Evolutionary conservation across 2,329 filamentous ascomycete genomes (phyloP), one percentile per base, ranked within the genome.

Genomic region (Penicillium janthinellum): DNA sequence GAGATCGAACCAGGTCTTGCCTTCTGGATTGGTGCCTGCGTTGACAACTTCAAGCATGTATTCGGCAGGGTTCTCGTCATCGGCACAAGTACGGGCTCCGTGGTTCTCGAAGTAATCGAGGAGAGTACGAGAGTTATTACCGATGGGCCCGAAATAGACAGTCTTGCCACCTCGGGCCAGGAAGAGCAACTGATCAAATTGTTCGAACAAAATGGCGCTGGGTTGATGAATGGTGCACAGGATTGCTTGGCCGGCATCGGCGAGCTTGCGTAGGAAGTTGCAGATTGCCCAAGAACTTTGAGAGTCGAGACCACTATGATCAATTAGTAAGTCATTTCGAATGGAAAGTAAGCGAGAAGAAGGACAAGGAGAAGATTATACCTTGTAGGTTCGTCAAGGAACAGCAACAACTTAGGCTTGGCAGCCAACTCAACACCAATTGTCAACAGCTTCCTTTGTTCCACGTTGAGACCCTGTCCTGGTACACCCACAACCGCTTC

Each of bases 151-250:
- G 71, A 89, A 89, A 66, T 90, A 90, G 0, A 88, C 85, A 0
- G 86, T 89, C 69, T 82, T 85, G 0, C 87, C 88, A 14, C 87
- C 87, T 49, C 82, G 82, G 1, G 85, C 85, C 0, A 90, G 78
- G 70, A 90, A 86, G 0, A 89, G 75, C 1, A 89, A 73, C 1
- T 81, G 79, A 62, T 89, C 86, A 53, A 88, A 96, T 59, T 91
- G 87, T 74, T 96, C 90, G 80, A 97, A 96, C 49, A 96, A 82
- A 81, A 96, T 91, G 39, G 91, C 91, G 12, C 90, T 94, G 15
- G 93, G 93, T 74, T 97, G 93, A 73, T 97, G 93, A 61, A 97
- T 96, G 0, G 93, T 96, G 77, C 91, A 96, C 15, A 97, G 85
- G 71, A 97, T 89, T 25, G 93, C 92, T 73, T 95, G 91, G 10